Percentiles rank a stretch among this genome's conserved stretches.
Evolutionary conservation across 2,329 filamentous ascomycete genomes (phyloP).

Genomic region (Calonectria ilicicola): DNA sequence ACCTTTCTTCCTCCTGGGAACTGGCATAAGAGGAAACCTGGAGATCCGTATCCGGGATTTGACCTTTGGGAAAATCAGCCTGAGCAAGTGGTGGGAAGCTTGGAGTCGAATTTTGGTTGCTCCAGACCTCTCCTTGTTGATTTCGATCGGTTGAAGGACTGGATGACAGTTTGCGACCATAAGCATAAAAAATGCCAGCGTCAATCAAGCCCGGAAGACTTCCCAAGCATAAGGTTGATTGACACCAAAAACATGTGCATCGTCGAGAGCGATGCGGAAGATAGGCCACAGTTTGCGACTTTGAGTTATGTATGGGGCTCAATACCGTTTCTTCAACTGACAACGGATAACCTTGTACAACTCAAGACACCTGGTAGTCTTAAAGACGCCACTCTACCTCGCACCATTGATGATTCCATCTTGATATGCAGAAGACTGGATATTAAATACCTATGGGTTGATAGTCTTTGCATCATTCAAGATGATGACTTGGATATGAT

Average conservation of each 20-base stretch:
- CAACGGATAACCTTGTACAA: not conserved
- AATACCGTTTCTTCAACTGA: not conserved
- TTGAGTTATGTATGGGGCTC: constrained; percentile 4
- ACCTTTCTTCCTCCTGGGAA: not conserved
- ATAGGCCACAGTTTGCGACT: not conserved
- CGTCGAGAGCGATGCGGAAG: not conserved
- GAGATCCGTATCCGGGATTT: not conserved
- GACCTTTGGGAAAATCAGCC: not conserved
- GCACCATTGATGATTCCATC: constrained; percentile 8
- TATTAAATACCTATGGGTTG: constrained; percentile 1
- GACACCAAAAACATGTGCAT: not conserved
- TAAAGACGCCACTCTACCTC: not conserved
- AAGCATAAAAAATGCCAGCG: not conserved
- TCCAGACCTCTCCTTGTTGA: not conserved
- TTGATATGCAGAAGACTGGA: not conserved
- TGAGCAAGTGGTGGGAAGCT: too few relatives aligned
- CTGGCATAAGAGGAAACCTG: not conserved
- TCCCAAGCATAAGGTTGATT: not conserved
- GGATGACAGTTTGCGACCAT: not conserved
- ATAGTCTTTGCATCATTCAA: constrained; percentile 14
- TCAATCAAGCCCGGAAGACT: not conserved
- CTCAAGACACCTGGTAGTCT: not conserved
- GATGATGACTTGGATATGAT: constrained; percentile 9
- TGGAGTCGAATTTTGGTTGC: not conserved
- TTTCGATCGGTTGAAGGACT: not conserved